A percentile compares a stretch with the other conserved stretches of the same genome.
phyloP scores from a whole-genome alignment of 2,329 filamentous ascomycete species.

The Botrytis byssoidea region DNA sequence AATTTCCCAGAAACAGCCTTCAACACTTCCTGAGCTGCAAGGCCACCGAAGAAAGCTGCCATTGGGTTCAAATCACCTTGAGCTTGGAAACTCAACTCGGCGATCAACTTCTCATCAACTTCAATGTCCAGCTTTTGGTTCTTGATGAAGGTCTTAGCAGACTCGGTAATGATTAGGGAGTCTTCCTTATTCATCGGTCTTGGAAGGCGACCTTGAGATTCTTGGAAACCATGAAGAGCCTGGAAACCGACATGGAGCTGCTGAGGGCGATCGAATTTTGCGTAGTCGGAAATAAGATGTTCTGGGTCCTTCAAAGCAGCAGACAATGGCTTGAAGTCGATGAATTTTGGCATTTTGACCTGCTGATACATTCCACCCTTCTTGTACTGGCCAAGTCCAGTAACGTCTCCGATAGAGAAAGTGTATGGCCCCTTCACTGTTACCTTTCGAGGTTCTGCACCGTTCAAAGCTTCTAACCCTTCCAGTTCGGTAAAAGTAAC shows the following conservation, averaged over 20 bases:
- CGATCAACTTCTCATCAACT: slow-evolving; percentile 87
- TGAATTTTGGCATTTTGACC: slow-evolving; percentile 96
- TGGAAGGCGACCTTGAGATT: slow-evolving; percentile 72
- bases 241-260: slow-evolving; percentile 93
- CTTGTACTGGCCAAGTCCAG: slow-evolving; percentile 80
- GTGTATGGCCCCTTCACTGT: slow-evolving; percentile 95
- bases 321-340: slow-evolving; percentile 83
- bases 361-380: slow-evolving; percentile 88
- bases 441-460: slow-evolving; percentile 80
- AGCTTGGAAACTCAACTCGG: slow-evolving; percentile 92
- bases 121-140: slow-evolving; percentile 78
- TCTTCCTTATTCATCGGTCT: slow-evolving; percentile 82
- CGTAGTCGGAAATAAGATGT: slow-evolving; percentile 88
- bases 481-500: slow-evolving; percentile 92
- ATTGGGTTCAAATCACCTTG: slow-evolving; percentile 87
- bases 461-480: slow-evolving; percentile 88
- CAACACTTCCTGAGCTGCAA: slow-evolving; percentile 89
- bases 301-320: slow-evolving; percentile 82
- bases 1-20: slow-evolving; percentile 99
- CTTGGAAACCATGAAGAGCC: slow-evolving; percentile 82
- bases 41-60: slow-evolving; percentile 91
- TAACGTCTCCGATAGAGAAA: slow-evolving; percentile 94
- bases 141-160: slow-evolving; percentile 71
- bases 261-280: slow-evolving; percentile 92
- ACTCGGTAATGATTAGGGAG: slow-evolving; percentile 71